A percentile compares a stretch with the other conserved stretches of the same genome.
phyloP scores from a whole-genome alignment of 106 monocot genomes.

The Dioscorea zingiberensis region DNA sequence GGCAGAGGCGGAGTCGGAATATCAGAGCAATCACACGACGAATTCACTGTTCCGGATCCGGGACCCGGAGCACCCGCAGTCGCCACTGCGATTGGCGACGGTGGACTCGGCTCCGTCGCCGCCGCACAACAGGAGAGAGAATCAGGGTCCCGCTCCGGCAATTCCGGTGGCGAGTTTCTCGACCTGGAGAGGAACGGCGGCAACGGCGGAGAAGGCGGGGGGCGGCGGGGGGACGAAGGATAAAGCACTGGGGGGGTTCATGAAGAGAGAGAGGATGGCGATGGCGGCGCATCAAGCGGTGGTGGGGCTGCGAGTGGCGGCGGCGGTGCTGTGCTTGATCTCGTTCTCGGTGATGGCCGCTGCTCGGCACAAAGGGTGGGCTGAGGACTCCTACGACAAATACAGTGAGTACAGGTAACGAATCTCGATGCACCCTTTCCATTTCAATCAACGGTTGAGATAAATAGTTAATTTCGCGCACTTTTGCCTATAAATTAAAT shows the following conservation, averaged over 20 bases:
- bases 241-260: conserved; percentile 22
- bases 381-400: conserved; percentile 38
- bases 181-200: not conserved
- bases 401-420: conserved; percentile 52
- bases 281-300: conserved; percentile 4
- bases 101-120: not conserved
- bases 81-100: not conserved
- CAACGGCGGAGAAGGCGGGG: not conserved
- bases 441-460: too few relatives aligned
- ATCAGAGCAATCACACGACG: too few relatives aligned
- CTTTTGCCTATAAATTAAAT: too few relatives aligned
- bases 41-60: not conserved
- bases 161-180: not conserved
- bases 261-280: conserved; percentile 10
- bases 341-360: conserved; percentile 70
- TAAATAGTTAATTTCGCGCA: too few relatives aligned
- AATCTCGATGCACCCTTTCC: too few relatives aligned
- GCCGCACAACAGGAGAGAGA: not conserved
- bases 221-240: not conserved
- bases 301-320: conserved; percentile 29
- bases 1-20: too few relatives aligned
- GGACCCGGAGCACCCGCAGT: conserved; percentile 3
- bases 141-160: not conserved
- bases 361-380: conserved; percentile 50
- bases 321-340: conserved; percentile 40